Conservation (phyloP, 2,329 filamentous ascomycete species). For the Colletotrichum plurivorum region DNA sequence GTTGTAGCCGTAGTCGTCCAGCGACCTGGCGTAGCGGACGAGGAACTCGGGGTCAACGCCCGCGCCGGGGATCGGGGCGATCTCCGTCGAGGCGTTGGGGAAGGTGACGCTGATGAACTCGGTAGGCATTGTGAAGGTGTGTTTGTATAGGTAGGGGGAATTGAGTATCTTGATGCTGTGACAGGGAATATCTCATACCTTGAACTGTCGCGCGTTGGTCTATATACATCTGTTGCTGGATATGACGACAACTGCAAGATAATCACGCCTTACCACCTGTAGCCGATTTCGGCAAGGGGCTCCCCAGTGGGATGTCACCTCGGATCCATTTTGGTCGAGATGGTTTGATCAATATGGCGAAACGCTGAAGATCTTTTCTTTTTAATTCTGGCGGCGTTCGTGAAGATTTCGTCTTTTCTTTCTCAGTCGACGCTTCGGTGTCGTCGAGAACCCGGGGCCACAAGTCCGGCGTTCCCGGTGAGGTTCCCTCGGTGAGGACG, state of each 20-base stretch:
- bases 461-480: slow-evolving; percentile 1
- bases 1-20: slow-evolving; percentile 74
- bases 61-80: slow-evolving; percentile 66
- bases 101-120: slow-evolving; percentile 74
- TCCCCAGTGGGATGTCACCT: slow-evolving; percentile 32
- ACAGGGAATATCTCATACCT: neutral
- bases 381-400: neutral
- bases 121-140: slow-evolving; percentile 53
- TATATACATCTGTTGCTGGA: slow-evolving; percentile 35
- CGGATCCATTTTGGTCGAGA: slow-evolving; percentile 10
- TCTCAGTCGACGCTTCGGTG: no score
- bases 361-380: neutral
- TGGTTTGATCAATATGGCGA: neutral
- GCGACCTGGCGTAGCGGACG: slow-evolving; percentile 66
- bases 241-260: slow-evolving; percentile 44
- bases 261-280: slow-evolving; percentile 45
- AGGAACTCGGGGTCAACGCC: slow-evolving; percentile 69
- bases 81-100: slow-evolving; percentile 69
- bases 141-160: neutral
- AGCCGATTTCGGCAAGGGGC: slow-evolving; percentile 39
- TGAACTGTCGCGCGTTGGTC: slow-evolving; percentile 1
- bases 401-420: neutral
- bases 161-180: neutral
- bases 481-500: neutral
- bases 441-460: neutral